A percentile compares a stretch with the other conserved stretches of the same genome.
Evolutionary conservation across 306 rosid species (phyloP).

Genomic region (Vicia sativa): DNA sequence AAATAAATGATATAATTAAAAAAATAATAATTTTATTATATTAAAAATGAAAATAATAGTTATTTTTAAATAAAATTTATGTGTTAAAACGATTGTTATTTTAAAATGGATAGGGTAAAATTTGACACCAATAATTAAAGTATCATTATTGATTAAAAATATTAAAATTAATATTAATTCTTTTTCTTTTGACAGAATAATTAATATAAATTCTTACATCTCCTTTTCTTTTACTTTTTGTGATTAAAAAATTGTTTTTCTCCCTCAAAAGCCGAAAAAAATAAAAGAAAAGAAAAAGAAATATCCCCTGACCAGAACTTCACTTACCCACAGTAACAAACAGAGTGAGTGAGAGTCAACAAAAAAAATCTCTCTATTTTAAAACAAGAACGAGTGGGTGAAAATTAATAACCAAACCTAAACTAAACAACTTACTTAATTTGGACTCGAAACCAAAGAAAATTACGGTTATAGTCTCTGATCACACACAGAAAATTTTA

Average conservation of each 20-base stretch:
- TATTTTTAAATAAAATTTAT: no score
- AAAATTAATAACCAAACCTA: conserved; percentile 37
- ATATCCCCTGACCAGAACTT: conserved; percentile 12
- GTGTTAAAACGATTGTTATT: no score
- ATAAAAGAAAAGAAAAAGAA: conserved; percentile 25
- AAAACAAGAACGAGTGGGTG: conserved; percentile 32
- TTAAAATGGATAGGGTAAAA: no score
- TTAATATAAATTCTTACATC: background rate
- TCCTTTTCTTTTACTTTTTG: background rate
- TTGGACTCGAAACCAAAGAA: conserved; percentile 34
- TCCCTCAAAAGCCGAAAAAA: conserved; percentile 59
- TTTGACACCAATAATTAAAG: no score
- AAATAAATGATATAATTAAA: no score
- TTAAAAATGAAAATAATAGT: no score
- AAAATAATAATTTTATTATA: no score
- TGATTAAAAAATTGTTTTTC: conserved; percentile 3
- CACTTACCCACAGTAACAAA: conserved; percentile 15
- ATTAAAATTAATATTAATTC: background rate
- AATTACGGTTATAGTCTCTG: conserved; percentile 21
- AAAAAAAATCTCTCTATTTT: background rate
- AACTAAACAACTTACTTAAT: conserved; percentile 18
- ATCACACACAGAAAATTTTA: background rate
- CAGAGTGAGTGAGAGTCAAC: conserved; percentile 21
- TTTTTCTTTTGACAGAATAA: no score
- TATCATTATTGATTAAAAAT: background rate